phyloP scores from a whole-genome alignment of 108 stramenopile species.

The Skeletonema grethae region DNA sequence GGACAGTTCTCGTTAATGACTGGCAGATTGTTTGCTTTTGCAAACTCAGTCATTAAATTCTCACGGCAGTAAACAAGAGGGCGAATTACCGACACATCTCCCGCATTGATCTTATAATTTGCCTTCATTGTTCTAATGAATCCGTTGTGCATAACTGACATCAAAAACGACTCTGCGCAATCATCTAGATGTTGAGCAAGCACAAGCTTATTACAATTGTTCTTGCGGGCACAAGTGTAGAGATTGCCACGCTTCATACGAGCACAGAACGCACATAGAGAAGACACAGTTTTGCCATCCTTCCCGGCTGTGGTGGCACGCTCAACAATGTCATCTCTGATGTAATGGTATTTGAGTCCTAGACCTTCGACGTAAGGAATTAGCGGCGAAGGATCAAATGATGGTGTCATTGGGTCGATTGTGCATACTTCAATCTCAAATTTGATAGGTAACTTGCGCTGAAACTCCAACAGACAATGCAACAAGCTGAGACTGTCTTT shows the following conservation, averaged over 20 bases:
- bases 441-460: slow-evolving; percentile 84
- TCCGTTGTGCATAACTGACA: slow-evolving; percentile 98
- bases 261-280: slow-evolving; percentile 96
- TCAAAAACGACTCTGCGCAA: slow-evolving; percentile 96
- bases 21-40: slow-evolving; percentile 81
- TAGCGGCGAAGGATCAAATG: slow-evolving; percentile 96
- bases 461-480: slow-evolving; percentile 91
- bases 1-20: slow-evolving; percentile 99
- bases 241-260: slow-evolving; percentile 98
- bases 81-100: slow-evolving; percentile 94
- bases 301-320: slow-evolving; percentile 81
- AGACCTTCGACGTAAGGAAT: slow-evolving; percentile 95
- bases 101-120: slow-evolving; percentile 92
- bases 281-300: slow-evolving; percentile 87
- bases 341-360: slow-evolving; percentile 96
- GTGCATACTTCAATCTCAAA: slow-evolving; percentile 87
- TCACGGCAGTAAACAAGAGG: slow-evolving; percentile 96
- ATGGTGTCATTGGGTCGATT: slow-evolving; percentile 59
- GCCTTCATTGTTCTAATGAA: slow-evolving; percentile 97
- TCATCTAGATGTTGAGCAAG: slow-evolving; percentile 98
- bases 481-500: slow-evolving; percentile 96
- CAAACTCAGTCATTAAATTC: slow-evolving; percentile 91
- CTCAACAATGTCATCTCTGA: slow-evolving; percentile 91
- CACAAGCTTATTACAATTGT: slow-evolving; percentile 95
- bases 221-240: slow-evolving; percentile 86